phyloP scores from a whole-genome alignment of 352 stramenopile genomes.

The Thalassiosira livingstoniorum region DNA sequence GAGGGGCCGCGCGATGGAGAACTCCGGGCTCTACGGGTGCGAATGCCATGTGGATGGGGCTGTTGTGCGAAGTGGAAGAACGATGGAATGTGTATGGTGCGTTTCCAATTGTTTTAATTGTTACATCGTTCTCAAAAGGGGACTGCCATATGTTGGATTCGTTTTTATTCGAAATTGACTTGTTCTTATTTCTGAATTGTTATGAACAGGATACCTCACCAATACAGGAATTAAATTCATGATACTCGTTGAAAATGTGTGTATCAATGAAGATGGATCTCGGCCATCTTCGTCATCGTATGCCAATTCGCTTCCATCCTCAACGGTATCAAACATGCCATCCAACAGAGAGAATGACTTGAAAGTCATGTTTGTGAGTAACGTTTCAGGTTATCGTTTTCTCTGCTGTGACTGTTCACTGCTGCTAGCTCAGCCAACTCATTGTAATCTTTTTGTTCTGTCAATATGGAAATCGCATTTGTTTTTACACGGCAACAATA shows the following conservation, averaged over 20 bases:
- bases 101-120: too few relatives aligned
- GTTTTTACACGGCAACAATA: too few relatives aligned
- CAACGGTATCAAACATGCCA: neutral
- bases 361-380: constrained; percentile 51
- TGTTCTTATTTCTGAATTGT: neutral
- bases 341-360: constrained; percentile 36
- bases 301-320: neutral
- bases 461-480: too few relatives aligned
- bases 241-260: constrained; percentile 57
- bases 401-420: neutral
- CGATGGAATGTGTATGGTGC: constrained; percentile 67
- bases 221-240: constrained; percentile 78
- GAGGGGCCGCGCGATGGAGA: constrained; percentile 51
- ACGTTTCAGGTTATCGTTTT: neutral
- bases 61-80: constrained; percentile 74
- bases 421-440: too few relatives aligned
- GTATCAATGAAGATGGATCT: constrained; percentile 37
- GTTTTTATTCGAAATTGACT: neutral
- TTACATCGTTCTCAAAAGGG: too few relatives aligned
- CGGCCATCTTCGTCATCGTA: constrained; percentile 8
- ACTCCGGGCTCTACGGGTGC: constrained; percentile 38
- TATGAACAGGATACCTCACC: constrained; percentile 63
- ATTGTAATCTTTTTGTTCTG: too few relatives aligned
- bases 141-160: too few relatives aligned
- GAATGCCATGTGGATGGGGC: constrained; percentile 73